phyloP scores from a whole-genome alignment of 139 green algal species.

The Klebsormidium nitens region DNA sequence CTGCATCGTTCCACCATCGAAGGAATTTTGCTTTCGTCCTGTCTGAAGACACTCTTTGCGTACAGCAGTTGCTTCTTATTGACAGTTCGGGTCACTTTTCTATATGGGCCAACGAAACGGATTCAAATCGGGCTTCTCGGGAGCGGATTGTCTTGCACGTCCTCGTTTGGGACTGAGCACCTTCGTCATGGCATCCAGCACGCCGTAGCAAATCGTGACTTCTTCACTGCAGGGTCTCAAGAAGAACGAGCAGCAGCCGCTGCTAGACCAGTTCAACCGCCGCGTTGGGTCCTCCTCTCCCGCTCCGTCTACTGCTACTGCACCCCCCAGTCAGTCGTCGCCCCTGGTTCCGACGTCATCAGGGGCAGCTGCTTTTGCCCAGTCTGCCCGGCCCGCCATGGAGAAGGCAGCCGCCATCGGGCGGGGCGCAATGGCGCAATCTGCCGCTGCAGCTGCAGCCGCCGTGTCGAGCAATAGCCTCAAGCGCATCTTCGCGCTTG shows the following conservation, averaged over 20 bases:
- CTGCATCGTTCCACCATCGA: no score
- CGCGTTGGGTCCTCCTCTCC: neutral
- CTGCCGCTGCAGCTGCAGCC: slow-evolving; percentile 29
- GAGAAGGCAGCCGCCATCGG: slow-evolving; percentile 18
- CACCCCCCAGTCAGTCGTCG: no score
- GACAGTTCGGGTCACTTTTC: no score
- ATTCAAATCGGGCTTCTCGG: no score
- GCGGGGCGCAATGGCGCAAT: slow-evolving; percentile 25
- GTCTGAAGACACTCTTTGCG: no score
- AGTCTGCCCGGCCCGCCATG: neutral
- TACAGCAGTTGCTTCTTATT: no score
- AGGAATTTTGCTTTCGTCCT: no score
- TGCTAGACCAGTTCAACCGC: slow-evolving; percentile 23
- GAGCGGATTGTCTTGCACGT: no score
- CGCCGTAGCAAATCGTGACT: neutral
- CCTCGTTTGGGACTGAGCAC: no score
- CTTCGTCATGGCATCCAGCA: no score
- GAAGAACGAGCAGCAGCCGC: slow-evolving; percentile 28
- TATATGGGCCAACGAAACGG: no score
- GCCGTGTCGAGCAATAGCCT: slow-evolving; percentile 16
- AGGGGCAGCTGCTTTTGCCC: neutral
- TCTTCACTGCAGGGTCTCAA: slow-evolving; percentile 24
- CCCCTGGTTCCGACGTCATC: neutral
- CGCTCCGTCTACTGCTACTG: neutral
- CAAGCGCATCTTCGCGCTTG: slow-evolving; percentile 37